Evolutionary conservation across 495 filamentous ascomycete species (phyloP).

Genomic region (Penicillium paradoxum): DNA sequence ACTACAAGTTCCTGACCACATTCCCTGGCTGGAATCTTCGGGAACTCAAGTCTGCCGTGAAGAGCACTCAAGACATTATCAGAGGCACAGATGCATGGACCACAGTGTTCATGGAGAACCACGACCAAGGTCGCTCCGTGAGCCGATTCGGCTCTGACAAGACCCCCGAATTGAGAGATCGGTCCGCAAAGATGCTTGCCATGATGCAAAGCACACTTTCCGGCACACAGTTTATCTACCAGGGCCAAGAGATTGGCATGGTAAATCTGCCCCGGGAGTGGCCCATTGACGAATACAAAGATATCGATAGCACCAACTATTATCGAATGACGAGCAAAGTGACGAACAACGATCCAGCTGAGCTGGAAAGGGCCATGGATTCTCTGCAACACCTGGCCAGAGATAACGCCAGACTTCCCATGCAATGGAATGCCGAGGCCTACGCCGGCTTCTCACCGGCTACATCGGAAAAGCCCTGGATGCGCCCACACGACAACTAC

Average conservation of each 20-base stretch:
- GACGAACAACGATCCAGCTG: constrained; percentile 24
- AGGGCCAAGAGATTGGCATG: constrained; percentile 56
- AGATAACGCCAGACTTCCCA: constrained; percentile 58
- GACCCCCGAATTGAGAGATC: constrained; percentile 37
- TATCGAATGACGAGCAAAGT: constrained; percentile 35
- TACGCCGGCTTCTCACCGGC: constrained; percentile 51
- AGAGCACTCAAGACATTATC: constrained; percentile 41
- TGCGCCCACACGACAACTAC: constrained; percentile 54
- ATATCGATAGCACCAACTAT: constrained; percentile 48
- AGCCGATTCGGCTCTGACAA: constrained; percentile 43
- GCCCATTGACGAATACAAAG: constrained; percentile 46
- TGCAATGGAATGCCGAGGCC: constrained; percentile 52
- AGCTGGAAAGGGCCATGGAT: constrained; percentile 32
- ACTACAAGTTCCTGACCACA: constrained; percentile 32
- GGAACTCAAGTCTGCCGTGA: constrained; percentile 36
- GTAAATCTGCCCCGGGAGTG: constrained; percentile 44
- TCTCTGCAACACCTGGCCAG: constrained; percentile 47
- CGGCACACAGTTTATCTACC: constrained; percentile 53
- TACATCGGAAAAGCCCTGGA: constrained; percentile 47
- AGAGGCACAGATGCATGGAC: constrained; percentile 50
- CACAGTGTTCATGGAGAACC: constrained; percentile 35
- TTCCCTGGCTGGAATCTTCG: constrained; percentile 36
- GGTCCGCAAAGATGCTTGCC: constrained; percentile 48
- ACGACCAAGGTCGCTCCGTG: constrained; percentile 46
- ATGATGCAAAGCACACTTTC: constrained; percentile 47